Base-by-base conservation (phyloP, 2,329 filamentous ascomycete genomes). In the Apiospora phragmitis region DNA sequence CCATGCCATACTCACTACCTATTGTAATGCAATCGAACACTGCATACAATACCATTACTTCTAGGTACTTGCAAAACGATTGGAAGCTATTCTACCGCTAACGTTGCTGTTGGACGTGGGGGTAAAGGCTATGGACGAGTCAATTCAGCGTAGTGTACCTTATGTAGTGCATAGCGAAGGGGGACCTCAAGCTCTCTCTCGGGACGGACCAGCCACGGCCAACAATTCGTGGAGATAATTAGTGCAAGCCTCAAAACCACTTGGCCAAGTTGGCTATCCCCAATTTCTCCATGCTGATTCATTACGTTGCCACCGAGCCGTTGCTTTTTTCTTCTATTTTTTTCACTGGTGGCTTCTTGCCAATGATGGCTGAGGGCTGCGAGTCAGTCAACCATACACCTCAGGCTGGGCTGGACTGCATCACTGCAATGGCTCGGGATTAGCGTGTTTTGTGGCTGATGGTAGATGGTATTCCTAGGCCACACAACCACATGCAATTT, bases 381-480 rank as follows among this genome's bases (percentile, higher is more conserved):
- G 55, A 62, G 55, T 62, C 55, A 38, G 55, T 38, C 55, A n/a
- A n/a, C 6, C 21, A 14, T 38, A 21, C 38, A 62, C 16, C 8
- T 38, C 55, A 62, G n/a, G 38, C 55, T 38, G 55, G 29, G 55
- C 32, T 62, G 55, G 14, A 32, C 51, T 26, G 24, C 18, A 45
- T 45, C 18, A 21, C 21, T 16, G 16, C 43, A n/a, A 45, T 45
- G 18, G 43, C 43, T 45, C 21, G 47, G 55, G 35, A 62, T 38
- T 62, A 62, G 32, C 55, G 18, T 38, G 32, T 24, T 62, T 62
- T 62, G 55, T 62, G 55, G 55, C 55, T 62, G 51, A 59, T 59
- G 51, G 4, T 35, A n/a, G 38, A 9, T 41, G 55, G 18, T 21
- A 47, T 47, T 38, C 8, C 6, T 35, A 35, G 55, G 55, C 55